A percentile compares a stretch with the other conserved stretches of the same genome.
These are phyloP conservation scores for Exserohilum turcica DNA, from an alignment of 2,329 filamentous ascomycete species.

Conservation along the genomic window DNA sequence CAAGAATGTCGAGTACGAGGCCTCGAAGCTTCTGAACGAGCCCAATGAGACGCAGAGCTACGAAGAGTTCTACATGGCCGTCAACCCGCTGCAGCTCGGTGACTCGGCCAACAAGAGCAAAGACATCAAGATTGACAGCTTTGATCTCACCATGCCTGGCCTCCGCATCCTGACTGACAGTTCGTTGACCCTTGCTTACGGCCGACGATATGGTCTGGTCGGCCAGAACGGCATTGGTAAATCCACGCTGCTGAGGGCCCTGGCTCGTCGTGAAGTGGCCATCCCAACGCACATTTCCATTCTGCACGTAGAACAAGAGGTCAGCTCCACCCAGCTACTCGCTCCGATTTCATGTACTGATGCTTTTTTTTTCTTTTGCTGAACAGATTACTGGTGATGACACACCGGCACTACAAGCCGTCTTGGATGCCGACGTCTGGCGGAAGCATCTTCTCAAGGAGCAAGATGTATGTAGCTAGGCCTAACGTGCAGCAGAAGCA, in stretches of 20 bases:
- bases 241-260: slow-evolving; percentile 85
- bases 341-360: slow-evolving; percentile 10
- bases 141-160: slow-evolving; percentile 91
- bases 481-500: neutral
- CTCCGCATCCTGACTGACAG: slow-evolving; percentile 89
- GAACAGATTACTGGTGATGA: slow-evolving; percentile 87
- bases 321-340: slow-evolving; percentile 47
- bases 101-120: slow-evolving; percentile 81
- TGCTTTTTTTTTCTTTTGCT: neutral
- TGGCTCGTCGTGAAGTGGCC: slow-evolving; percentile 89
- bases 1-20: slow-evolving; percentile 98
- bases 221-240: slow-evolving; percentile 96
- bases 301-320: slow-evolving; percentile 97
- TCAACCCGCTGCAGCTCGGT: slow-evolving; percentile 93
- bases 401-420: slow-evolving; percentile 90
- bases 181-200: slow-evolving; percentile 85
- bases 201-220: slow-evolving; percentile 92
- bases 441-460: slow-evolving; percentile 91
- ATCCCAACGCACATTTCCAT: slow-evolving; percentile 98
- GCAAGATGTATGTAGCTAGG: slow-evolving; percentile 68
- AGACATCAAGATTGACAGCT: slow-evolving; percentile 96
- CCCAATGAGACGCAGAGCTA: slow-evolving; percentile 86
- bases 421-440: slow-evolving; percentile 97
- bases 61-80: slow-evolving; percentile 99
- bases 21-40: slow-evolving; percentile 84